Evolutionary conservation across 495 filamentous ascomycete genomes (phyloP), one percentile per base, ranked within the genome.

Genomic region (Neurospora tetraspora): DNA sequence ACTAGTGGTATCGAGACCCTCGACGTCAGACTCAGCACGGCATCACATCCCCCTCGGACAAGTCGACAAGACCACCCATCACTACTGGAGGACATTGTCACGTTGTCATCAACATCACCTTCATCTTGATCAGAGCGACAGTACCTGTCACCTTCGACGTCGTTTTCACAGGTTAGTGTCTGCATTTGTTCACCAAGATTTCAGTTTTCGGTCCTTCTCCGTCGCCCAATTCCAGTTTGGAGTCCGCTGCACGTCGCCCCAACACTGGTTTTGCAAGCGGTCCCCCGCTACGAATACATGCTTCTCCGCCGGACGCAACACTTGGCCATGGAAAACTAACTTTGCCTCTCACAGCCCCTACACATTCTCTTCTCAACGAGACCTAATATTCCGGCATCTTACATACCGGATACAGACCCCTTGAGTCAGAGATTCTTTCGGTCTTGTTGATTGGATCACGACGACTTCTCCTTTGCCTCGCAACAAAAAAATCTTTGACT

Each of bases 101-200:
- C 27, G 53, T 34, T 27, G 53, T 34, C 14, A 65, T 18, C 6
- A 34, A 65, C 53, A 34, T 65, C 27, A 45, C 71, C 76, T 68
- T 45, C 45, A 69, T 38, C 37, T 69, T 72, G 65, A 71, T 61
- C 72, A 75, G 70, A 68, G 47, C 72, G 61, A 73, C 73, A 73
- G 68, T 74, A 76, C 75, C 71, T 61, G 39, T 39, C 47, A 45
- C 65, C 68, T 69, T 47, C 72, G 69, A 69, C 65, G 77, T 78
- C 39, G 47, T 74, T 72, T 59, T 47, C 74, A 71, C 70, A 78
- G 78, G 77, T 81, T 72, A 47, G 79, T 81, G 73, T 39, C 31
- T 36, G 9, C 59, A 53, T 42, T 39, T 34, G 69, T 38, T 53
- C 12, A 12, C n/a, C 4, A 8, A 1, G 23, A 65, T 11, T 36